These are phyloP conservation scores for Piloderma croceum DNA, from an alignment of 768 basidiomycete genomes.

Conservation along the genomic window DNA sequence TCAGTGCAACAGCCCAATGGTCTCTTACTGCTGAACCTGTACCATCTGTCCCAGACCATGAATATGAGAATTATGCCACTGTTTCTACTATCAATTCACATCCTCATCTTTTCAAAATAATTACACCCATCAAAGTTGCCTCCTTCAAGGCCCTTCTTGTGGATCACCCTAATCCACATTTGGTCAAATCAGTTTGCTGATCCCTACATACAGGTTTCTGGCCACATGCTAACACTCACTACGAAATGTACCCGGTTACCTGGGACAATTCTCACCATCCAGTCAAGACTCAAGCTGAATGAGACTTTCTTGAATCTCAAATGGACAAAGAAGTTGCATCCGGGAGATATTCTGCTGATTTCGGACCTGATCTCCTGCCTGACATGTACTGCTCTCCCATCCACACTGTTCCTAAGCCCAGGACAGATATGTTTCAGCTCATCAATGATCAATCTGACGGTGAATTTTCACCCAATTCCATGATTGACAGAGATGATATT, in stretches of 20 bases:
- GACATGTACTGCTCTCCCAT: constrained; percentile 27
- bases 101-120: constrained; percentile 16
- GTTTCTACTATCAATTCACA: background rate
- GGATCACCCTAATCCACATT: constrained; percentile 23
- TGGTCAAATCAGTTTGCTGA: constrained; percentile 21
- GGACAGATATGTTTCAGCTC: constrained; percentile 19
- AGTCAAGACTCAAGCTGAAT: constrained; percentile 1
- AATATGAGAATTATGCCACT: constrained; percentile 10
- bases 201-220: constrained; percentile 26
- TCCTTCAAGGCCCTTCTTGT: constrained; percentile 14
- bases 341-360: constrained; percentile 17
- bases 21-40: too few species aligned
- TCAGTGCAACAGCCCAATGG: too few species aligned
- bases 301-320: constrained; percentile 12
- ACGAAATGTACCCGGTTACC: constrained; percentile 13
- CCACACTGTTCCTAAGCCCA: constrained; percentile 25
- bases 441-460: constrained; percentile 29
- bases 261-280: constrained; percentile 8
- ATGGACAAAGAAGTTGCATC: constrained; percentile 12
- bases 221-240: constrained; percentile 23
- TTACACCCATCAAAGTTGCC: constrained; percentile 20
- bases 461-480: constrained; percentile 22
- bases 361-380: constrained; percentile 21
- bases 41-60: too few species aligned
- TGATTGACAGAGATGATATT: constrained; percentile 17